Base-by-base conservation (phyloP, 2,329 filamentous ascomycete species). In the Ambrosiella cleistominuta region DNA sequence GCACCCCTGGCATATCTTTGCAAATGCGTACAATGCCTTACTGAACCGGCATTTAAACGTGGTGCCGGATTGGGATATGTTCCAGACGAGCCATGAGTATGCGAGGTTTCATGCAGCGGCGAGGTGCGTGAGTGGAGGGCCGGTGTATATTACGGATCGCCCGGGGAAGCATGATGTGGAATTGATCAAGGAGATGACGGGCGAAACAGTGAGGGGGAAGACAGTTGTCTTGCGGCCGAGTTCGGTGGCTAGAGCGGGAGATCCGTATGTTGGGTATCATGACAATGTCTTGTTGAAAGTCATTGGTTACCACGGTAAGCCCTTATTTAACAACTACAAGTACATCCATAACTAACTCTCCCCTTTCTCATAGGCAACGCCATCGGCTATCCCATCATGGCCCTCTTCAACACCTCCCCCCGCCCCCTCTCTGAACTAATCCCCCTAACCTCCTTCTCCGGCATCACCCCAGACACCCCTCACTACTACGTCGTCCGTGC, bases 1-100 rank as follows among this genome's bases (percentile, higher is more conserved):
- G 6, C 93, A 98, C 62, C 80, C 90, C 0, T 98, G 93, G 91
- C 93, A 98, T 68, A 78, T 97, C 40, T 98, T 94, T 75, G 81
- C 85, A 62, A 98, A 97, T 66, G 91, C 91, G 0, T 86, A 96
- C 69, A 96, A 95, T 67, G 77, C 81, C 38, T 74, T 97, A 0
- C 74, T 97, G 12, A 90, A 85, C 1, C 82, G 88, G 62, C 84
- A 93, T 65, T 74, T 97, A 38, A 95, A 96, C 64, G 80, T 88
- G 0, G 71, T 97, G 0, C 91, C 93, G 0, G 90, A 96, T 68
- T 84, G 80, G 79, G 81, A 84, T 63, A 83, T 84, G 81, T 84
- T 84, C 65, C 81, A 83, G 64, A 82, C 80, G 0, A 71, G 72
- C 1, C 78, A 82, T 61, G 71, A 75, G 27, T 95, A 87, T 67